Base-by-base conservation (phyloP, 164 flowering plant genomes). In the Cinnamomum micranthum region DNA sequence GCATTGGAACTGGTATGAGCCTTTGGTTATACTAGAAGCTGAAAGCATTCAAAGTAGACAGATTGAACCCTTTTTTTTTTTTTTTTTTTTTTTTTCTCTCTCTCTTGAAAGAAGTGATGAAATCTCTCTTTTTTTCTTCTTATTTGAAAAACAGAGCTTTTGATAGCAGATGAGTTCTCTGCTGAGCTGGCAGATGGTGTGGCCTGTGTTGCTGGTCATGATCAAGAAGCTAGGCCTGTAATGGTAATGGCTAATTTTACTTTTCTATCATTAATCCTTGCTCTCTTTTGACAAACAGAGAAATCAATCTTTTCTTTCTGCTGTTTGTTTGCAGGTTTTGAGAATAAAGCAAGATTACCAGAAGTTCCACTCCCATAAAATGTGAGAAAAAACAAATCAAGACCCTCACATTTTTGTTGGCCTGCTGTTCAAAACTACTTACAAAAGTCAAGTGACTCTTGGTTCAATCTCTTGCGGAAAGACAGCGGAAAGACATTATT, bases 151-250 rank as follows among this genome's bases (percentile, higher is more conserved):
- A 72, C 84, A 96, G 99, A 94, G 31, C 82, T 85, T 75, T 79
- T 96, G 80, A 91, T 89, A 22, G 99, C 98, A 1, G 99, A 96
- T 81, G 99, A 96, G 86, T 94, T 96, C 85, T 88, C 96, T 4
- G 85, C 89, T 33, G 99, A 92, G 80, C 85, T 96, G 2, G 91
- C 97, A 2, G 98, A 96, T n/a, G 99, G 99, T 2, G 79, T 87
- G 2, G 99, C 99, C 23, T 96, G 90, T 73, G 90, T 94, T 2
- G 87, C 97, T 20, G 99, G 98, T 19, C 89, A 88, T 59, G 98
- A 96, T 50, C 92, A 91, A 6, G 92, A 92, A 75, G 85, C 88
- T 58, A 82, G 94, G 64, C 99, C 98, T 31, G 94, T 96, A 35
- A 1, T 91, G 94, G 99, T 96, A 87, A 78, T 23, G 67, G 22